Conservation (phyloP, 2,329 filamentous ascomycete species). For the Bimuria novae-zelandiae region DNA sequence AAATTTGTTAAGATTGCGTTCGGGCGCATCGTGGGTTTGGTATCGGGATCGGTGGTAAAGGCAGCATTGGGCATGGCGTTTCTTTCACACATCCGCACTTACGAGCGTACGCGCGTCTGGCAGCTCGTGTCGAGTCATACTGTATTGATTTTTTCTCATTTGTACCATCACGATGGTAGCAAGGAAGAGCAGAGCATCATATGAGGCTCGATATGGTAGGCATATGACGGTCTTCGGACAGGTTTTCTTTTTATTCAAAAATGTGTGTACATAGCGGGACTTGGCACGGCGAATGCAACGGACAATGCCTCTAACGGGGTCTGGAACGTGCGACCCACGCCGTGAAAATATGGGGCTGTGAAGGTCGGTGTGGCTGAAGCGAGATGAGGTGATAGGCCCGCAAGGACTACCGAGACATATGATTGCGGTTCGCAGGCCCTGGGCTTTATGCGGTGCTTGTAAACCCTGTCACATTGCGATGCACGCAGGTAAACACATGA, state of each 20-base stretch:
- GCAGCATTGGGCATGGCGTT: constrained; percentile 9
- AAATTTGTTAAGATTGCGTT: constrained; percentile 3
- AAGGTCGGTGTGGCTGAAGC: constrained; percentile 1
- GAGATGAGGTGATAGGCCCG: constrained; percentile 5
- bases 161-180: background rate
- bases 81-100: background rate
- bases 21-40: background rate
- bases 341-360: constrained; percentile 3
- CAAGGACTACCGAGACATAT: background rate
- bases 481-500: no score
- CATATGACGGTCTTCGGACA: background rate
- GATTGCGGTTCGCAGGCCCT: background rate
- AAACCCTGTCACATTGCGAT: no score
- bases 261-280: background rate
- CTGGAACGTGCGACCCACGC: constrained; percentile 2
- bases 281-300: background rate
- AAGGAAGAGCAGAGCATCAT: background rate
- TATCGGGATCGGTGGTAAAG: background rate
- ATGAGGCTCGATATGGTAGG: background rate
- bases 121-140: no score
- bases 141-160: background rate
- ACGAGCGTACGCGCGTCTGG: background rate
- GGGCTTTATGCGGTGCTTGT: background rate
- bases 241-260: background rate
- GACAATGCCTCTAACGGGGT: background rate